Conservation (phyloP, 1,139 yeast species). For the Candida buenavistaensis region DNA sequence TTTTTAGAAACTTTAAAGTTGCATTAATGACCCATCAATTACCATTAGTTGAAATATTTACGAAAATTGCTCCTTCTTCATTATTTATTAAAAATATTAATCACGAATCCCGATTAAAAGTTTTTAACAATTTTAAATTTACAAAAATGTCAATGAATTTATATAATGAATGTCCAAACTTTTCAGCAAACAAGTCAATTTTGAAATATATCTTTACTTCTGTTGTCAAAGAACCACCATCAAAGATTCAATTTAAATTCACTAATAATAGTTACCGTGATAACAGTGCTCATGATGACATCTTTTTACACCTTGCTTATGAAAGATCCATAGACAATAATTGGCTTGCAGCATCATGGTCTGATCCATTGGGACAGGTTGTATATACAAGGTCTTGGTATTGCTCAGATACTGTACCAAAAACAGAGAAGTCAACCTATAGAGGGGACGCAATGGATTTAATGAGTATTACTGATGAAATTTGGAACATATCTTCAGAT, state of each 20-base stretch:
- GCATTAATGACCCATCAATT: constrained; percentile 38
- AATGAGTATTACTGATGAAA: constrained; percentile 38
- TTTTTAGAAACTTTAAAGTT: constrained; percentile 49
- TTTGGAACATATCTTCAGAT: constrained; percentile 37
- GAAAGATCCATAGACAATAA: constrained; percentile 76
- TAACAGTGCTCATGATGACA: constrained; percentile 54
- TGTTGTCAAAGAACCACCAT: constrained; percentile 47
- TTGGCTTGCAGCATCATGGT: constrained; percentile 90
- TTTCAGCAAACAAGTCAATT: constrained; percentile 8
- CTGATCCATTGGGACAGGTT: constrained; percentile 75
- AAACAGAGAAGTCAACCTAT: constrained; percentile 6
- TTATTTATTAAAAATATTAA: constrained; percentile 39
- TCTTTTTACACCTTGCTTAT: constrained; percentile 81
- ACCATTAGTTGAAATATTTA: constrained; percentile 47
- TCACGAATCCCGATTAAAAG: constrained; percentile 41
- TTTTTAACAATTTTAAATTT: constrained; percentile 50
- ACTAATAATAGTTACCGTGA: constrained; percentile 26
- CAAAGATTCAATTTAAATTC: constrained; percentile 53
- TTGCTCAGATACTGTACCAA: constrained; percentile 27
- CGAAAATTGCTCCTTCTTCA: constrained; percentile 59
- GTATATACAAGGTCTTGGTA: constrained; percentile 70
- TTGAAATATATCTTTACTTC: constrained; percentile 33
- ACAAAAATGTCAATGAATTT: constrained; percentile 57
- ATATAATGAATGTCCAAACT: constrained; percentile 58
- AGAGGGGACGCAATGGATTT: constrained; percentile 27